Evolutionary conservation across 139 green algal species (phyloP).

Genomic region (Picochlorum sp.): DNA sequence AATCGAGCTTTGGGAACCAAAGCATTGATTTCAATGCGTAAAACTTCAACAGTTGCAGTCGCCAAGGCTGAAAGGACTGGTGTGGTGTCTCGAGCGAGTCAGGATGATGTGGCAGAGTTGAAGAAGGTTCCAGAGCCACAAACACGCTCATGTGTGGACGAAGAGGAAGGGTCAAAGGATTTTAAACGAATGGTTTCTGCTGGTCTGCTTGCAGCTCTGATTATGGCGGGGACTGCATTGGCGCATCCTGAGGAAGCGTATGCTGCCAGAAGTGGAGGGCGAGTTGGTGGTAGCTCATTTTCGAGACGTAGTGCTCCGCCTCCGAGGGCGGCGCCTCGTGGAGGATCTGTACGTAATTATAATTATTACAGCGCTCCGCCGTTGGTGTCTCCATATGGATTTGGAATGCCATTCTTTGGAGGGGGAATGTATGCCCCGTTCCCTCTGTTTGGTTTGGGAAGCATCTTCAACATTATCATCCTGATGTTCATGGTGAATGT

Average conservation of each 20-base stretch:
- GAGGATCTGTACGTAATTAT: conserved; percentile 19
- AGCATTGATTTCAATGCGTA: too few relatives aligned
- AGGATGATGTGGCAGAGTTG: too few relatives aligned
- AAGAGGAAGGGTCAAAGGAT: too few relatives aligned
- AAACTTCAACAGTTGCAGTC: too few relatives aligned
- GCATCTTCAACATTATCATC: conserved; percentile 33
- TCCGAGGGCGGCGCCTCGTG: background rate
- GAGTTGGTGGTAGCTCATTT: conserved; percentile 26
- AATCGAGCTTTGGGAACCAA: too few relatives aligned
- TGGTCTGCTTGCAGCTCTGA: conserved; percentile 21
- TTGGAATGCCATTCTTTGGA: conserved; percentile 29
- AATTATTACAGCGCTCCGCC: conserved; percentile 30
- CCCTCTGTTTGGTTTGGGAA: conserved; percentile 19
- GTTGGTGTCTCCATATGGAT: conserved; percentile 27
- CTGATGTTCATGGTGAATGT: conserved; percentile 23
- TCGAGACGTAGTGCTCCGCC: conserved; percentile 1
- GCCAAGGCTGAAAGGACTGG: too few relatives aligned
- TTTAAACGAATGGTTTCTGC: conserved; percentile 1
- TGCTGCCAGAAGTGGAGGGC: conserved; percentile 25
- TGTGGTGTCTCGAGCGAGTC: too few relatives aligned
- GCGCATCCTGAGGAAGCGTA: conserved; percentile 23
- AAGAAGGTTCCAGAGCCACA: too few relatives aligned
- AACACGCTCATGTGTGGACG: too few relatives aligned
- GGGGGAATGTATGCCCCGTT: conserved; percentile 19
- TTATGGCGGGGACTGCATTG: conserved; percentile 19